Evolutionary conservation across 2,329 filamentous ascomycete genomes (phyloP), one percentile per base, ranked within the genome.

Genomic region (Apiospora aurea): DNA sequence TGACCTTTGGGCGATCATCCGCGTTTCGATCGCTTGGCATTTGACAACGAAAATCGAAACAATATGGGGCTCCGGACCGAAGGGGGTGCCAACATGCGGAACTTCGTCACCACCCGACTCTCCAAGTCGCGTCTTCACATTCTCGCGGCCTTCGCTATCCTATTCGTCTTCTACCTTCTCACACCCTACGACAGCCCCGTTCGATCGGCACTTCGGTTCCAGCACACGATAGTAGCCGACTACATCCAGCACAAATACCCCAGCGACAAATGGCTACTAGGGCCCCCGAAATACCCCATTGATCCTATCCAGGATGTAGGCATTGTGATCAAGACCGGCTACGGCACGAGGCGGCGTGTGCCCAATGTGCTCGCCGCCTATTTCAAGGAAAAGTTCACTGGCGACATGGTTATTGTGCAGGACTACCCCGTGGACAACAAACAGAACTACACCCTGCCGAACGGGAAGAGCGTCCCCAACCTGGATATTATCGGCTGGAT

Each of bases 261-360:
- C 5, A 78, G 78, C 76, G 85, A 87, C 71, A 81, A 82, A 43
- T 86, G 85, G 82, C 78, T 87, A 24, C 80, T 79, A 74, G 74
- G 78, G 75, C 74, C 80, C 69, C 81, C 81, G n/a, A 74, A 73
- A n/a, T 83, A 84, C 71, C 82, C 84, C 4, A 78, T 88, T 71
- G 82, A 87, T 71, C 78, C 85, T 47, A 78, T 79, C 69, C 79
- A 80, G 49, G 87, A 89, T 71, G 82, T 88, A 10, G 86, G 84
- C 44, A 82, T 87, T 74, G 82, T 89, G 69, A 79, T 89, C 74
- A 89, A 89, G 79, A 89, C 87, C 5, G 87, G 87, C 43, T 89
- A 87, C 76, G 87, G 87, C 70, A 89, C 87, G 24, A 83, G 83
- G 67, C 79, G 84, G 69, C 84, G 87, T 18, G 80, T 89, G 41